phyloP scores from a whole-genome alignment of 2,329 filamentous ascomycete species.

The Claviceps arundinis region DNA sequence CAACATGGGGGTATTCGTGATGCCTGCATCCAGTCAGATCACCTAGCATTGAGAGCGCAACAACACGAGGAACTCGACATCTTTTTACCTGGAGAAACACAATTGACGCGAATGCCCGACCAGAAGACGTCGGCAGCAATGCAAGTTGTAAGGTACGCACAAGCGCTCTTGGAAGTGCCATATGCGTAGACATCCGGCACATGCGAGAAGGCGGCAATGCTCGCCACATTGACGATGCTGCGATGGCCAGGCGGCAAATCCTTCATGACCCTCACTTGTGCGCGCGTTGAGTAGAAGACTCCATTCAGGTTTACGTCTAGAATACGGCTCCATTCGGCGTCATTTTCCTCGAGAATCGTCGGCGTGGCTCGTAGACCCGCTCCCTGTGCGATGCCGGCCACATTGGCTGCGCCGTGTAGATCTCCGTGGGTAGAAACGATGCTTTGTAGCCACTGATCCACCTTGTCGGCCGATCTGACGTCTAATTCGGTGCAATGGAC shows the following conservation, averaged over 20 bases:
- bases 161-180: slow-evolving; percentile 1
- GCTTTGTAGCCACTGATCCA: neutral
- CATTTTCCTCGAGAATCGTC: neutral
- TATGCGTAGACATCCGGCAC: slow-evolving; percentile 3
- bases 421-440: neutral
- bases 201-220: slow-evolving; percentile 1
- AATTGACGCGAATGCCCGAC: neutral
- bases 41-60: neutral
- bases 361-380: neutral
- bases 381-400: slow-evolving; percentile 1
- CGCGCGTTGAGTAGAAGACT: slow-evolving; percentile 1
- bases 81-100: neutral
- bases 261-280: slow-evolving; percentile 1
- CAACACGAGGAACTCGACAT: neutral
- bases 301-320: neutral
- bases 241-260: neutral
- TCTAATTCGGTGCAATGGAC: neutral
- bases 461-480: neutral
- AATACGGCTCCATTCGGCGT: neutral
- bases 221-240: slow-evolving; percentile 4
- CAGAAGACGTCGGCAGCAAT: slow-evolving; percentile 1
- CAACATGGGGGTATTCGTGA: neutral
- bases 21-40: neutral
- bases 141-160: slow-evolving; percentile 1
- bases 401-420: slow-evolving; percentile 1